Percentiles rank a stretch among this genome's conserved stretches.
Evolutionary conservation across 768 basidiomycete genomes (phyloP).

Genomic region (Coprinopsis cinerea): DNA sequence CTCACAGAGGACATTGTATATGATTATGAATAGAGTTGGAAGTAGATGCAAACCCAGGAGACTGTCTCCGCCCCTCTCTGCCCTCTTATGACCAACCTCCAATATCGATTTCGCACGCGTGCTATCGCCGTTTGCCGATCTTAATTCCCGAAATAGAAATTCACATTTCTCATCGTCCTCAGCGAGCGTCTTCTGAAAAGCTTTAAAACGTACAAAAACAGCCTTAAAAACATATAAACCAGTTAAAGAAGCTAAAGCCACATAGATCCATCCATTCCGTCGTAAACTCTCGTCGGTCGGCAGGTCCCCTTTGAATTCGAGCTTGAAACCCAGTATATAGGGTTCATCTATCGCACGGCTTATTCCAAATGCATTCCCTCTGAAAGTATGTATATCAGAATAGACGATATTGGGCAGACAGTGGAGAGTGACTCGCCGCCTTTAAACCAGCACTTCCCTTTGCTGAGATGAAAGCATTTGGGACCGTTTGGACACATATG

Average conservation of each 20-base stretch:
- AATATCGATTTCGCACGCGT: slow-evolving; percentile 72
- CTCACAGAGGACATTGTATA: slow-evolving; percentile 47
- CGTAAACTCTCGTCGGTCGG: no score
- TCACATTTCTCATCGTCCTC: neutral
- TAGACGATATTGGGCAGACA: neutral
- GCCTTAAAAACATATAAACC: neutral
- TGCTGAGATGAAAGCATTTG: slow-evolving; percentile 63
- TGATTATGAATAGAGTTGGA: neutral
- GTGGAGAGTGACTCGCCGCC: slow-evolving; percentile 37
- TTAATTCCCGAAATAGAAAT: neutral
- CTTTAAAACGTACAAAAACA: neutral
- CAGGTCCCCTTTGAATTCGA: no score
- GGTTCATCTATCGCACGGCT: no score
- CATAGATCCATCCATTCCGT: slow-evolving; percentile 2
- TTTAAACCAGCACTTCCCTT: slow-evolving; percentile 88
- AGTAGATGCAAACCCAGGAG: neutral
- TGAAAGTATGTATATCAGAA: slow-evolving; percentile 11
- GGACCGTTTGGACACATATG: slow-evolving; percentile 78
- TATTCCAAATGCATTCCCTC: slow-evolving; percentile 41
- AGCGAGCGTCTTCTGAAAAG: neutral
- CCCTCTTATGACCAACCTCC: slow-evolving; percentile 7
- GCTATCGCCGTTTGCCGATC: slow-evolving; percentile 41
- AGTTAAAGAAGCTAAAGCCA: neutral
- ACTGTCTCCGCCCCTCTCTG: neutral
- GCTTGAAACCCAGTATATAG: no score